Conservation (phyloP, 345 rosid species). For the Chamaenerion angustifolium region DNA sequence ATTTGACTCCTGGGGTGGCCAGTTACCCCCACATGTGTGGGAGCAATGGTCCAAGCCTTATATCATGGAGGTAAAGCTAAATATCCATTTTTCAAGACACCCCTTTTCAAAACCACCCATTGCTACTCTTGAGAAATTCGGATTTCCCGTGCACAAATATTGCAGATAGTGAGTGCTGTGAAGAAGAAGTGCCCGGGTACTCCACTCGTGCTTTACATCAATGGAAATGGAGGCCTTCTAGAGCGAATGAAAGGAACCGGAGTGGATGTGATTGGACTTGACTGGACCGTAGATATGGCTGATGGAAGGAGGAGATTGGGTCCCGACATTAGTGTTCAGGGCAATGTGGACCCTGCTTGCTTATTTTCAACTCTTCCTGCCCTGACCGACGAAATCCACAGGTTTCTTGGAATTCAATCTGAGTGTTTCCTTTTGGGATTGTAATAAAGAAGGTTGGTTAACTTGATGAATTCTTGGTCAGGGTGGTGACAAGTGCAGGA, state of each 20-base stretch:
- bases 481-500: slow-evolving; percentile 82
- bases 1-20: slow-evolving; percentile 99
- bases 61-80: slow-evolving; percentile 47
- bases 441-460: too few relatives aligned
- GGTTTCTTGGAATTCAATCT: slow-evolving; percentile 19
- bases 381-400: slow-evolving; percentile 64
- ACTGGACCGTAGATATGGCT: slow-evolving; percentile 94
- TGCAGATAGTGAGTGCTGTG: slow-evolving; percentile 50
- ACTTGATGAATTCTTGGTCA: slow-evolving; percentile 13
- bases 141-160: too few relatives aligned
- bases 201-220: slow-evolving; percentile 76
- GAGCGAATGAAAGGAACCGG: slow-evolving; percentile 83
- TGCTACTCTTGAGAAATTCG: neutral
- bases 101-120: neutral
- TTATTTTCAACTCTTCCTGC: slow-evolving; percentile 68
- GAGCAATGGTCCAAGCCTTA: slow-evolving; percentile 80
- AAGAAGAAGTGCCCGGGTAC: slow-evolving; percentile 68
- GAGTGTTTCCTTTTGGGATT: neutral
- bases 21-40: slow-evolving; percentile 83
- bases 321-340: slow-evolving; percentile 55
- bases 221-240: slow-evolving; percentile 88
- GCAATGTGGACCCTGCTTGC: slow-evolving; percentile 83
- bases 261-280: slow-evolving; percentile 91
- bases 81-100: too few relatives aligned
- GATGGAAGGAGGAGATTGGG: slow-evolving; percentile 78